These are phyloP conservation scores for Cyberlindnera xylosilytica DNA, from an alignment of 805 yeast genomes.

Conservation along the genomic window DNA sequence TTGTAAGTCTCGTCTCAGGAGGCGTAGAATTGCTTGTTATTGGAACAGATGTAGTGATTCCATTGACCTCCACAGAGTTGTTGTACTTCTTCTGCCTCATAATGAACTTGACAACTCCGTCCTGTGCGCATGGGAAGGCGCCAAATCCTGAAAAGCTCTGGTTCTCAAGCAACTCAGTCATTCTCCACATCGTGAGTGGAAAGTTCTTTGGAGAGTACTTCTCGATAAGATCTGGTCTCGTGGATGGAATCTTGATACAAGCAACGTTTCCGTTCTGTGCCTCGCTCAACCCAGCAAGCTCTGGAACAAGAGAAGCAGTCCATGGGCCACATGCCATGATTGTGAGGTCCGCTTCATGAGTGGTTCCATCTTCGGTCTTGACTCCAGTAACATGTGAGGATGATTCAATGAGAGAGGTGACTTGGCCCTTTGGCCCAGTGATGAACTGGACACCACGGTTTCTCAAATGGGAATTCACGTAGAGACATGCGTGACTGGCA, in stretches of 20 bases:
- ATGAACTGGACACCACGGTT: conserved; percentile 33
- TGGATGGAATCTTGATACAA: conserved; percentile 32
- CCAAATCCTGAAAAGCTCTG: conserved; percentile 30
- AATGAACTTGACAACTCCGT: conserved; percentile 34
- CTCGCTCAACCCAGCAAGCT: conserved; percentile 33
- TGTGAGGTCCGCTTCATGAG: conserved; percentile 15
- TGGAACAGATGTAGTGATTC: conserved; percentile 30
- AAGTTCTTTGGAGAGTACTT: conserved; percentile 31
- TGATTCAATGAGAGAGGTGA: conserved; percentile 23
- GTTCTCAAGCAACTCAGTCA: conserved; percentile 29
- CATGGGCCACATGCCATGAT: conserved; percentile 22
- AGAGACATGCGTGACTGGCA: conserved; percentile 31
- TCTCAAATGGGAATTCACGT: conserved; percentile 26
- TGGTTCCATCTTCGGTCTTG: conserved; percentile 26
- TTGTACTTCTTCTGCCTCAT: conserved; percentile 33
- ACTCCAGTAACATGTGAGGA: conserved; percentile 15
- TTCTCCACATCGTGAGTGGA: conserved; percentile 34
- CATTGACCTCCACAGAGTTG: conserved; percentile 27
- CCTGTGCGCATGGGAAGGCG: conserved; percentile 31
- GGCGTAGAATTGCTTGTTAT: conserved; percentile 25
- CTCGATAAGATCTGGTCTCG: conserved; percentile 30
- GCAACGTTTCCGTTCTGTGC: conserved; percentile 35
- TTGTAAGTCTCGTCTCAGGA: conserved; percentile 24
- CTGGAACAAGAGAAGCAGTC: conserved; percentile 18
- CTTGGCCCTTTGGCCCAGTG: conserved; percentile 28